Base-by-base conservation (phyloP, 495 filamentous ascomycete species). In the Patellaria atrata region DNA sequence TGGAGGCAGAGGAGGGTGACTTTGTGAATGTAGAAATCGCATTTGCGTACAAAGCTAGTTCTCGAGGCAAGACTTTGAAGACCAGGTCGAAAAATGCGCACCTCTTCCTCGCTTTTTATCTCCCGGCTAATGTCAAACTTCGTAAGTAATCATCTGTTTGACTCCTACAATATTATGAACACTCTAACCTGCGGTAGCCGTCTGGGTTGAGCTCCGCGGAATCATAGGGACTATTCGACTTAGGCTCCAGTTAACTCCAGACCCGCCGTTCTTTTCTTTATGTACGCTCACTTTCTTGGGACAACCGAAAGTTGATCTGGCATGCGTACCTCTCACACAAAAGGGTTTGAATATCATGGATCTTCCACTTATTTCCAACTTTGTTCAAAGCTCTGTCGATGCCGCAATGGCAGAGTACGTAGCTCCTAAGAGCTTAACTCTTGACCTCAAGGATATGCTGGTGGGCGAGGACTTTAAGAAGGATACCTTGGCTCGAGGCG, bases 381-480 rank as follows among this genome's bases (percentile, higher is more conserved):
- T 82, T 36, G 75, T 82, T 5, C 76, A 82, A 51, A 73, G 68
- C 8, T 67, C 77, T 3, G 73, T 82, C 36, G 72, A 79, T 39
- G 73, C 78, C 8, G 75, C 77, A 1, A 60, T 78, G 28, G 67
- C 71, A 1, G 69, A 77, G 41, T 82, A 80, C 40, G 78, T 82
- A 4, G 78, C 77, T 1, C 77, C 78, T 1, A 79, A 79, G 53
- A 77, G 71, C 22, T 59, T 79, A 29, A 79, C 77, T 0, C 55
- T 83, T 3, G 71, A 81, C 47, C 54, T 83, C 13, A 77, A 79
- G 48, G 73, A 77, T 37, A 79, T 83, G 70, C 56, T 83, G 1
- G 61, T 77, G 1, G 78, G 78, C 15, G 77, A 80, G 30, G 78
- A 82, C 41, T 79, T 75, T 54, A 83, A 82, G 52, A 79, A 78